phyloP scores from a whole-genome alignment of 108 stramenopile genomes.

The Stephanodiscus triporus region DNA sequence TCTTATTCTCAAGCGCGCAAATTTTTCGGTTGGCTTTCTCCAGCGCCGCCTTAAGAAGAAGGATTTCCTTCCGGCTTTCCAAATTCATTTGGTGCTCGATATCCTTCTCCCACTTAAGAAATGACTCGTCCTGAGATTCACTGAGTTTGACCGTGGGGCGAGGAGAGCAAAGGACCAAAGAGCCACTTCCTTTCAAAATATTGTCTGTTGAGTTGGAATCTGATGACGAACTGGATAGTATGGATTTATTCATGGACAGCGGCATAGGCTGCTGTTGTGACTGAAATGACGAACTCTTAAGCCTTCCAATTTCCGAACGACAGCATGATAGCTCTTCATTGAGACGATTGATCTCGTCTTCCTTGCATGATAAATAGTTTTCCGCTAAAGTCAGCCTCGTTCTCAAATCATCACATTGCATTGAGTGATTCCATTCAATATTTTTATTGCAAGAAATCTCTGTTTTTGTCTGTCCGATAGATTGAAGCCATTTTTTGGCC shows the following conservation, averaged over 20 bases:
- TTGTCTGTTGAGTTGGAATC: slow-evolving; percentile 20
- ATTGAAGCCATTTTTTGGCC: slow-evolving; percentile 71
- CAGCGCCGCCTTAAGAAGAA: slow-evolving; percentile 56
- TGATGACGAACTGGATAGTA: slow-evolving; percentile 39
- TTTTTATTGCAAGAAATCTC: slow-evolving; percentile 10
- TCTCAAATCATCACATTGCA: slow-evolving; percentile 50
- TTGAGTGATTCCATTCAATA: slow-evolving; percentile 13
- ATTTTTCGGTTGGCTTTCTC: slow-evolving; percentile 71
- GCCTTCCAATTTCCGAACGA: slow-evolving; percentile 78
- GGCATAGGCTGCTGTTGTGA: slow-evolving; percentile 11
- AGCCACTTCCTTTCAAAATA: slow-evolving; percentile 15
- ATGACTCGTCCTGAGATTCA: slow-evolving; percentile 53
- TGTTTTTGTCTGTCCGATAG: slow-evolving; percentile 35
- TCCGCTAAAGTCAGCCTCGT: slow-evolving; percentile 51
- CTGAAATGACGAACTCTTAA: slow-evolving; percentile 52
- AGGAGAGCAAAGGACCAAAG: slow-evolving; percentile 39
- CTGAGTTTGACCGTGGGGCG: slow-evolving; percentile 32
- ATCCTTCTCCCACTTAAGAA: slow-evolving; percentile 44
- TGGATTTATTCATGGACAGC: slow-evolving; percentile 25
- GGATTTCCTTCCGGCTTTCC: slow-evolving; percentile 50
- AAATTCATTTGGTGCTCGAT: slow-evolving; percentile 41
- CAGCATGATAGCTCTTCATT: slow-evolving; percentile 71
- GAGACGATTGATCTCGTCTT: slow-evolving; percentile 50
- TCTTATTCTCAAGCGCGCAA: slow-evolving; percentile 30
- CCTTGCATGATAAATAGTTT: slow-evolving; percentile 39